Percentiles rank a stretch among this genome's conserved stretches.
Conservation (phyloP, 73 alveolate genomes). For the Diophrys sp. region DNA sequence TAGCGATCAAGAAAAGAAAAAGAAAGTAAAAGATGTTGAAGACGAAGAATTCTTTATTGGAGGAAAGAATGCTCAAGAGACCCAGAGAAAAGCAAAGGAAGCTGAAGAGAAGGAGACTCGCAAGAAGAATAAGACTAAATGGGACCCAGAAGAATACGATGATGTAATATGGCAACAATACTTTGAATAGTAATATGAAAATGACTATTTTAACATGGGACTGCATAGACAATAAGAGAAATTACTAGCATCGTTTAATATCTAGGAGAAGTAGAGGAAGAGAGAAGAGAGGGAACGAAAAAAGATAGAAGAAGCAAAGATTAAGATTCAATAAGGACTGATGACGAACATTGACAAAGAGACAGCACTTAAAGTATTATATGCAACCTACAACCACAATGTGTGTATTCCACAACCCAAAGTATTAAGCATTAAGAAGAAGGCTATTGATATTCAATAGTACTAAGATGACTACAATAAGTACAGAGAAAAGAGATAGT, state of each 20-base stretch:
- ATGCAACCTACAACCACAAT: background rate
- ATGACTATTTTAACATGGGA: background rate
- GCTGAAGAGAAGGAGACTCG: background rate
- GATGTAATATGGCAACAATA: background rate
- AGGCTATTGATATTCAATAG: background rate
- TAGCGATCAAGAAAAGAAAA: background rate
- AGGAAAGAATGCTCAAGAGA: background rate
- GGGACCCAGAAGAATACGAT: background rate
- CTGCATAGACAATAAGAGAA: background rate
- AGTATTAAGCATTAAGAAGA: background rate
- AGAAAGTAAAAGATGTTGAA: too few species aligned
- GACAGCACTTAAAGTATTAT: background rate
- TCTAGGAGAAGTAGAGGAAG: background rate
- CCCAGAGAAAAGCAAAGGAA: background rate
- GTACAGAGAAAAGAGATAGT: background rate
- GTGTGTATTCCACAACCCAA: background rate
- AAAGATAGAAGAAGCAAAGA: background rate
- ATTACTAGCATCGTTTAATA: background rate
- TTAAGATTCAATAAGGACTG: background rate
- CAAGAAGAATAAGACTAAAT: too few species aligned
- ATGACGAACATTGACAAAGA: background rate
- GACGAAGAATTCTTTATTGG: background rate
- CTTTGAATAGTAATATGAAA: background rate
- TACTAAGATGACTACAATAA: background rate
- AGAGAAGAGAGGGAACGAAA: background rate